phyloP scores from a whole-genome alignment of 2,329 filamentous ascomycete species.

The Cercospora sp. region DNA sequence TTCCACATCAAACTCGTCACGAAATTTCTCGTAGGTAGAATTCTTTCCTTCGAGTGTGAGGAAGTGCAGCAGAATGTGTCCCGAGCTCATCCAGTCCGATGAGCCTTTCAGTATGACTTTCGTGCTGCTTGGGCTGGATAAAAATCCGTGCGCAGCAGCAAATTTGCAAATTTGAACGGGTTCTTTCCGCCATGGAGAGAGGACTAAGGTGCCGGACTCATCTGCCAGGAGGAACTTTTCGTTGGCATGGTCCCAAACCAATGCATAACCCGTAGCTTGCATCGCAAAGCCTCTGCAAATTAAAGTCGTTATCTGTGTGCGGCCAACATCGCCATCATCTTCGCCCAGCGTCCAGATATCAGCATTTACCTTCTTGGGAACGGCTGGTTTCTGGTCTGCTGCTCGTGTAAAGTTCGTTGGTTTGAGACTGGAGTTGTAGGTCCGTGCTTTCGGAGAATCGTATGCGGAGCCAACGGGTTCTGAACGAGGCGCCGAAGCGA shows the following conservation, averaged over 20 bases:
- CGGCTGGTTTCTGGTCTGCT: background rate
- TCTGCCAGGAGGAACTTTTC: background rate
- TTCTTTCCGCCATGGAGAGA: background rate
- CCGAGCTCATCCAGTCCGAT: constrained; percentile 5
- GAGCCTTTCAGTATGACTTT: constrained; percentile 20
- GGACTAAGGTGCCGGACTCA: background rate
- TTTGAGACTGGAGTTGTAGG: background rate
- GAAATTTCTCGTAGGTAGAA: too few relatives aligned
- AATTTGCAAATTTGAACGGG: constrained; percentile 11
- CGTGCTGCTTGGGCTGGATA: background rate
- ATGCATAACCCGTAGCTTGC: background rate
- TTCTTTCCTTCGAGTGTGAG: too few relatives aligned
- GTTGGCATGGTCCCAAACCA: constrained; percentile 15
- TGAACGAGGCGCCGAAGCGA: too few relatives aligned
- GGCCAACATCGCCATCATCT: background rate
- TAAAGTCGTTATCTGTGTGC: constrained; percentile 2
- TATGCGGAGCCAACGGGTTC: too few relatives aligned
- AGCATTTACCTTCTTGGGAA: background rate
- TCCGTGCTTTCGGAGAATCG: background rate
- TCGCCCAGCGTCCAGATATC: background rate
- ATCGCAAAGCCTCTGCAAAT: constrained; percentile 1
- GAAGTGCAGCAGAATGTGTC: constrained; percentile 20
- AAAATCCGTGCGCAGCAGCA: background rate
- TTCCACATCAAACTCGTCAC: too few relatives aligned
- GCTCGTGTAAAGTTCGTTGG: background rate